These are phyloP conservation scores for Aspergillus nidulans DNA, from an alignment of 495 filamentous ascomycete genomes.

Conservation along the genomic window DNA sequence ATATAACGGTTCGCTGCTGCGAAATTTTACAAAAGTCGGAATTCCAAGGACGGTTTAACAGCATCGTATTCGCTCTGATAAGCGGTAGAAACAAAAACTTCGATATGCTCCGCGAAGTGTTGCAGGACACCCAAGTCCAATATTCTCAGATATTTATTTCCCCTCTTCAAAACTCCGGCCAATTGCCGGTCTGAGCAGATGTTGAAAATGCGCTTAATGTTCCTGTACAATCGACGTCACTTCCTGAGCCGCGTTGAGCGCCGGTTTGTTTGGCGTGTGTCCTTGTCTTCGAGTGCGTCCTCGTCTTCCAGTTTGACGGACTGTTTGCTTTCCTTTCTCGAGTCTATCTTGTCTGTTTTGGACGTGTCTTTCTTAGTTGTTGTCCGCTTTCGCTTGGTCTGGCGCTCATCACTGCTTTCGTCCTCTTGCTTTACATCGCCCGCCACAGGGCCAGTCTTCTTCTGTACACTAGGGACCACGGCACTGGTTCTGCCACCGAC, in stretches of 20 bases:
- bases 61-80: constrained; percentile 31
- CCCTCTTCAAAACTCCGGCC: background rate
- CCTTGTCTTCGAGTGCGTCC: background rate
- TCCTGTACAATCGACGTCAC: constrained; percentile 1
- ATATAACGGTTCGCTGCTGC: constrained; percentile 58
- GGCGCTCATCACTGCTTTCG: constrained; percentile 18
- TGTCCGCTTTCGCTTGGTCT: constrained; percentile 36
- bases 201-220: background rate
- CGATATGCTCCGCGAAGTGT: constrained; percentile 40
- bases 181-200: background rate
- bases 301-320: constrained; percentile 24
- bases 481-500: constrained; percentile 89
- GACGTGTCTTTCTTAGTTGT: constrained; percentile 26
- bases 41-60: constrained; percentile 44
- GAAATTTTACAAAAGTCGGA: constrained; percentile 54
- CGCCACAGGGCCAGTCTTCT: constrained; percentile 60
- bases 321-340: constrained; percentile 21
- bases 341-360: constrained; percentile 20
- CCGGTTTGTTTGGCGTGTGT: constrained; percentile 20
- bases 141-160: background rate
- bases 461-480: constrained; percentile 78
- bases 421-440: constrained; percentile 31
- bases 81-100: constrained; percentile 42
- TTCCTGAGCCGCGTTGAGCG: constrained; percentile 37
- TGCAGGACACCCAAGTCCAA: constrained; percentile 31